Evolutionary conservation across 257 asterid genomes (phyloP), one percentile per base, ranked within the genome.

Genomic region (Osmanthus fragrans): DNA sequence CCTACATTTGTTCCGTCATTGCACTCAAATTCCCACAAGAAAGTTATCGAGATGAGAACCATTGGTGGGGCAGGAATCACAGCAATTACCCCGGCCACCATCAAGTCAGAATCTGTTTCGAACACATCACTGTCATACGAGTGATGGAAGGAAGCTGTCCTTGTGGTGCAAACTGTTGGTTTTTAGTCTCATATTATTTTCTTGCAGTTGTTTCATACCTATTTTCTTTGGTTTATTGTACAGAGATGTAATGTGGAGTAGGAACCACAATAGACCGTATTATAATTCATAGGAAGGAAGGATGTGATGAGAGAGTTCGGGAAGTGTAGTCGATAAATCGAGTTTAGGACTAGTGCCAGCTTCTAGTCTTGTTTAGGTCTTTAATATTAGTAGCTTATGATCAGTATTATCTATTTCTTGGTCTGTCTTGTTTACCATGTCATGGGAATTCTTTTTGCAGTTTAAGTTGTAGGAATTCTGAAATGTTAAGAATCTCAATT

Each of bases 1-100:
- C 94, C 94, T 0, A 88, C 92, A 18, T 90, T 90, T 47, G 78
- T 88, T 29, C 89, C 91, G 0, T 78, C 87, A 11, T 54, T 88
- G 79, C 94, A 90, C 78, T 90, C 94, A 4, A 90, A 88, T 82
- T 88, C 92, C 18, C 91, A 90, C 84, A 86, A 80, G 85, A 87
- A 90, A 40, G 92, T 90, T 18, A 27, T 82, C 3, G 91, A 88
- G 80, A 90, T 88, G 92, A 84, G 94, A 67, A 80, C 23, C 85
- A 83, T 74, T 65, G 30, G 23, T 12, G 89, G 42, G 51, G 65
- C 84, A 0, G 70, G 36, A 27, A 69, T 21, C 30, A 73, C 67
- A 33, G 21, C 58, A 67, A 67, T 32, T 32, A 32, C 34, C 4
- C 34, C 34, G 34, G 4, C 66, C 16, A 27, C 77, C 39, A 21